Conservation (phyloP, 2,329 filamentous ascomycete species). For the Achaetomium macrosporum region DNA sequence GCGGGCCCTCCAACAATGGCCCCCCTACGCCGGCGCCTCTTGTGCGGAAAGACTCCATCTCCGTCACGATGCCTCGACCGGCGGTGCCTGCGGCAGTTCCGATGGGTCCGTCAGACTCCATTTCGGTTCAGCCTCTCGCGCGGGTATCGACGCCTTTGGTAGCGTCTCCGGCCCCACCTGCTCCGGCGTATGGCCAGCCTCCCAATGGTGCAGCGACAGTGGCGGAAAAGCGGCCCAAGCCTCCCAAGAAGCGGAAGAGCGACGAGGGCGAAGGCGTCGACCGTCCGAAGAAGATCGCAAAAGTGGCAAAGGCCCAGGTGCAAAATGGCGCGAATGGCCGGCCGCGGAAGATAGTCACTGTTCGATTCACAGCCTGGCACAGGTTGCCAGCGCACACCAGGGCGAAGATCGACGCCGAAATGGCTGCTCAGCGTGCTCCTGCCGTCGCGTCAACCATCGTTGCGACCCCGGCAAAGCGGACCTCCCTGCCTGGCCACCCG, state of each 20-base stretch:
- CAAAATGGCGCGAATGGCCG: slow-evolving; percentile 13
- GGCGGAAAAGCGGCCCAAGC: slow-evolving; percentile 22
- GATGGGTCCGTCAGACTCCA: slow-evolving; percentile 22
- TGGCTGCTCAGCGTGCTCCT: neutral
- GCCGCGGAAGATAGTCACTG: slow-evolving; percentile 19
- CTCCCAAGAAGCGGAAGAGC: slow-evolving; percentile 28
- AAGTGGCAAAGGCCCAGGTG: slow-evolving; percentile 2
- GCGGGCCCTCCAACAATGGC: slow-evolving; percentile 13
- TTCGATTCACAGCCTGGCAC: slow-evolving; percentile 22
- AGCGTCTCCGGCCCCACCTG: slow-evolving; percentile 9
- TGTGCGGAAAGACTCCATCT: slow-evolving; percentile 24
- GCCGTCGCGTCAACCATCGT: slow-evolving; percentile 18
- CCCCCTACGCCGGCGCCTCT: slow-evolving; percentile 15
- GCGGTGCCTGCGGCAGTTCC: neutral
- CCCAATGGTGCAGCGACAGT: slow-evolving; percentile 12
- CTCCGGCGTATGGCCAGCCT: slow-evolving; percentile 6
- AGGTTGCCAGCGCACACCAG: slow-evolving; percentile 14
- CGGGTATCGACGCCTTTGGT: slow-evolving; percentile 18
- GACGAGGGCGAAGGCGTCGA: slow-evolving; percentile 22
- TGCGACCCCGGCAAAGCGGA: slow-evolving; percentile 19
- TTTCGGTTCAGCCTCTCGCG: slow-evolving; percentile 23
- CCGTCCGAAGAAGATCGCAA: slow-evolving; percentile 28
- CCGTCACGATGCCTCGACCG: slow-evolving; percentile 16
- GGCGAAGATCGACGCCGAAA: slow-evolving; percentile 6
- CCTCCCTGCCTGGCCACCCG: neutral